Conservation (phyloP, 306 rosid species). For the Quercus aquifolioides region DNA sequence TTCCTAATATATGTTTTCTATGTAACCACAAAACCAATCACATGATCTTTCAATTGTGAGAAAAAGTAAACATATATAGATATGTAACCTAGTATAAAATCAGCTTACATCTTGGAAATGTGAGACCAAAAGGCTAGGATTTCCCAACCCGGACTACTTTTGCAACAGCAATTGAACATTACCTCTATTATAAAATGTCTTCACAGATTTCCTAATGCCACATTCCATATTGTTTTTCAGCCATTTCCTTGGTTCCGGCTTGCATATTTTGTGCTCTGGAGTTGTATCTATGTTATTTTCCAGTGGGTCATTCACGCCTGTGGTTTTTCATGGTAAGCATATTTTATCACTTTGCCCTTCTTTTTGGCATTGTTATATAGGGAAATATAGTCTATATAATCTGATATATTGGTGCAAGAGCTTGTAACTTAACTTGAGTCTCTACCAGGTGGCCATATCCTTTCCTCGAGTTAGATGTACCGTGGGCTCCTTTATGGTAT, state of each 20-base stretch:
- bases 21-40: too few species aligned
- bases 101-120: background rate
- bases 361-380: background rate
- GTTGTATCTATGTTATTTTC: constrained; percentile 59
- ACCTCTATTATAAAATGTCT: background rate
- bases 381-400: background rate
- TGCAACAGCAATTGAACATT: background rate
- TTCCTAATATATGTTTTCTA: too few species aligned
- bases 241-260: constrained; percentile 80
- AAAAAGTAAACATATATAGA: background rate
- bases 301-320: constrained; percentile 68
- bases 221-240: constrained; percentile 37
- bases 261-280: constrained; percentile 69
- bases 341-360: background rate
- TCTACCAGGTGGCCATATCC: constrained; percentile 80
- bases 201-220: constrained; percentile 7
- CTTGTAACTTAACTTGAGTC: constrained; percentile 5
- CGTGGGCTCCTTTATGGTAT: constrained; percentile 90
- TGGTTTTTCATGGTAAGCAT: constrained; percentile 42
- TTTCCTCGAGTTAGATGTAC: constrained; percentile 63
- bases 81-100: background rate
- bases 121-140: background rate
- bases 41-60: too few species aligned
- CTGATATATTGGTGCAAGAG: background rate
- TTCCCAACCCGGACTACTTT: background rate